These are phyloP conservation scores for Pythium angustatum DNA, from an alignment of 352 stramenopile genomes.

Conservation along the genomic window DNA sequence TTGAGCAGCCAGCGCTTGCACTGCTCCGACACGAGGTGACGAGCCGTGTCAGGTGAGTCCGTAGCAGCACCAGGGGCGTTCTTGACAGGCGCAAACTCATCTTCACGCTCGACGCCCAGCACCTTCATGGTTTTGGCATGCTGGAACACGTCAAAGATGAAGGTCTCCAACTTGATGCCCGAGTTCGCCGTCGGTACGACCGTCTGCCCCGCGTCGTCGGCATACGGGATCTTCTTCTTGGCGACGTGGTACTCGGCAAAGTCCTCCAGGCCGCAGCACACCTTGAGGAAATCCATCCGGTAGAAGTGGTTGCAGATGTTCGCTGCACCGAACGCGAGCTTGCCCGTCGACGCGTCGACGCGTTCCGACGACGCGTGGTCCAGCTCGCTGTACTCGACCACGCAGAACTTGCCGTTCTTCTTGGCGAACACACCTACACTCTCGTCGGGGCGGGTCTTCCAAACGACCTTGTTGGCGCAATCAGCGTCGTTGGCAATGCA, in stretches of 20 bases:
- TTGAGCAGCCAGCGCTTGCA: constrained; percentile 68
- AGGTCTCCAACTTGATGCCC: constrained; percentile 98
- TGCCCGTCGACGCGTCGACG: constrained; percentile 60
- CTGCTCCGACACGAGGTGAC: constrained; percentile 67
- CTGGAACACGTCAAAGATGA: constrained; percentile 99
- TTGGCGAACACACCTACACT: constrained; percentile 92
- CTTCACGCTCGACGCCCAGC: constrained; percentile 89
- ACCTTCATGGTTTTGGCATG: constrained; percentile 93
- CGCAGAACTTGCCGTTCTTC: constrained; percentile 79
- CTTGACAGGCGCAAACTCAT: constrained; percentile 94
- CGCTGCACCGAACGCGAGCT: constrained; percentile 92
- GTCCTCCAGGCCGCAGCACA: constrained; percentile 69
- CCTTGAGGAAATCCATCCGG: constrained; percentile 73
- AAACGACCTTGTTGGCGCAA: constrained; percentile 97
- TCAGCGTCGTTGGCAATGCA: constrained; percentile 93
- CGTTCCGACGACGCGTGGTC: constrained; percentile 66
- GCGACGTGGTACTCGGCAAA: constrained; percentile 93
- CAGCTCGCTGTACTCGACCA: constrained; percentile 99
- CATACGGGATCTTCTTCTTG: constrained; percentile 97
- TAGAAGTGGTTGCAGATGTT: constrained; percentile 99
- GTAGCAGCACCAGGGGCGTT: constrained; percentile 72
- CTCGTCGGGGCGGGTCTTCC: constrained; percentile 92
- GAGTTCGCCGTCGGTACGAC: constrained; percentile 86
- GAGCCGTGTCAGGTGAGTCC: constrained; percentile 88
- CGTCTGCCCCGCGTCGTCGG: constrained; percentile 76